phyloP scores from a whole-genome alignment of 1,284 basidiomycete genomes.

The Volvariella volvacea region DNA sequence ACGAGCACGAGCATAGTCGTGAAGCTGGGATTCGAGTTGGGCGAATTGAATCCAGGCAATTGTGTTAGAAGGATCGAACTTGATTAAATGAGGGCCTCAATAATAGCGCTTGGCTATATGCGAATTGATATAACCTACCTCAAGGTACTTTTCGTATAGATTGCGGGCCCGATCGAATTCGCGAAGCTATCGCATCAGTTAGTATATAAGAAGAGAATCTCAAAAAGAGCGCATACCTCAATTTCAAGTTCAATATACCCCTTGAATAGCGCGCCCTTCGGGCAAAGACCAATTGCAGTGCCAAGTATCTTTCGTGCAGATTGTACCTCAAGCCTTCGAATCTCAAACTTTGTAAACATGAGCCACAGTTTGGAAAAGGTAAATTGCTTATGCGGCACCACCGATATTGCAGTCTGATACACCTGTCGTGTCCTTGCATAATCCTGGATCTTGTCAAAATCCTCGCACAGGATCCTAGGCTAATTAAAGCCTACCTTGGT shows the following conservation, averaged over 20 bases:
- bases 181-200: conserved; percentile 44
- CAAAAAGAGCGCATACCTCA: conserved; percentile 42
- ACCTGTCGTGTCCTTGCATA: conserved; percentile 82
- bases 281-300: conserved; percentile 89
- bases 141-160: conserved; percentile 92
- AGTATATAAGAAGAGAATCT: neutral
- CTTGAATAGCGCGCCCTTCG: conserved; percentile 91
- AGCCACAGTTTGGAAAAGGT: conserved; percentile 97
- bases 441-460: conserved; percentile 46
- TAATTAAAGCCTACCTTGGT: conserved; percentile 55
- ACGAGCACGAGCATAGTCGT: conserved; percentile 88
- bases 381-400: conserved; percentile 94
- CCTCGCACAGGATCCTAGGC: conserved; percentile 5
- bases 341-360: conserved; percentile 88
- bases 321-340: conserved; percentile 77
- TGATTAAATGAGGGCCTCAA: neutral
- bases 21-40: conserved; percentile 88
- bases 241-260: conserved; percentile 93
- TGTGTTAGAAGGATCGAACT: conserved; percentile 88
- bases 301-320: conserved; percentile 90
- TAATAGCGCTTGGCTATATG: neutral
- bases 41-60: conserved; percentile 97
- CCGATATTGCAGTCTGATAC: conserved; percentile 83
- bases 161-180: conserved; percentile 94
- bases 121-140: conserved; percentile 52